Percentiles rank a stretch among this genome's conserved stretches.
These are phyloP conservation scores for Schizophyllum commune DNA, from an alignment of 1,284 basidiomycete genomes.

Conservation along the genomic window DNA sequence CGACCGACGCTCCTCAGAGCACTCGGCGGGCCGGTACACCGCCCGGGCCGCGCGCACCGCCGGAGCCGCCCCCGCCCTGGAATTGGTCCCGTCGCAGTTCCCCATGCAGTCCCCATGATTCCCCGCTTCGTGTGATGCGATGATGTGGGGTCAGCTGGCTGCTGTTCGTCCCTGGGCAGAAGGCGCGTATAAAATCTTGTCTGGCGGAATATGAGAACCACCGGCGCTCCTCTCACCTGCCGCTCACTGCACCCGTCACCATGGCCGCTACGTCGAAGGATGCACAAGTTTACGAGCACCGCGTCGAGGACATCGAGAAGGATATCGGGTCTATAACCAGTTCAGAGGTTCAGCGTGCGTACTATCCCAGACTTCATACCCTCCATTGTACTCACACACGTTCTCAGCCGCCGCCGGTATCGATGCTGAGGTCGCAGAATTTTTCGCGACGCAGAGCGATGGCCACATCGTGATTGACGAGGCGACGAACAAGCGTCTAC, in stretches of 20 bases:
- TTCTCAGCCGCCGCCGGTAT: slow-evolving; percentile 26
- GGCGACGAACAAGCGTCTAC: slow-evolving; percentile 33
- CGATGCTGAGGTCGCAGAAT: slow-evolving; percentile 27
- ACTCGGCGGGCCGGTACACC: not conserved
- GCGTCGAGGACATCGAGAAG: slow-evolving; percentile 20
- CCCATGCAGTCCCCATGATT: not conserved
- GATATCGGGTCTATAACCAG: slow-evolving; percentile 14
- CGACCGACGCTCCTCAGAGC: not conserved
- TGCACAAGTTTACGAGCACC: slow-evolving; percentile 8
- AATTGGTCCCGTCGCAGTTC: too few species aligned
- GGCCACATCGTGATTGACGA: slow-evolving; percentile 32
- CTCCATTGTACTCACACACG: slow-evolving; percentile 3
- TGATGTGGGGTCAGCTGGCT: not conserved
- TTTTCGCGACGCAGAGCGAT: not conserved
- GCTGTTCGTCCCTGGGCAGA: not conserved
- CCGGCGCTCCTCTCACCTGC: not conserved
- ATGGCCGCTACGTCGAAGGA: slow-evolving; percentile 14
- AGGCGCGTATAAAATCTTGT: slow-evolving; percentile 2
- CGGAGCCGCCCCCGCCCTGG: too few species aligned
- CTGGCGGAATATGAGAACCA: not conserved
- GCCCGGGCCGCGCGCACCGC: too few species aligned
- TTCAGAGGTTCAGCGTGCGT: slow-evolving; percentile 6
- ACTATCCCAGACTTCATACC: not conserved
- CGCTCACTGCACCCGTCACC: not conserved
- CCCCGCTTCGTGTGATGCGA: not conserved